Evolutionary conservation across 495 filamentous ascomycete species (phyloP).

Genomic region (Penicillium canariense): DNA sequence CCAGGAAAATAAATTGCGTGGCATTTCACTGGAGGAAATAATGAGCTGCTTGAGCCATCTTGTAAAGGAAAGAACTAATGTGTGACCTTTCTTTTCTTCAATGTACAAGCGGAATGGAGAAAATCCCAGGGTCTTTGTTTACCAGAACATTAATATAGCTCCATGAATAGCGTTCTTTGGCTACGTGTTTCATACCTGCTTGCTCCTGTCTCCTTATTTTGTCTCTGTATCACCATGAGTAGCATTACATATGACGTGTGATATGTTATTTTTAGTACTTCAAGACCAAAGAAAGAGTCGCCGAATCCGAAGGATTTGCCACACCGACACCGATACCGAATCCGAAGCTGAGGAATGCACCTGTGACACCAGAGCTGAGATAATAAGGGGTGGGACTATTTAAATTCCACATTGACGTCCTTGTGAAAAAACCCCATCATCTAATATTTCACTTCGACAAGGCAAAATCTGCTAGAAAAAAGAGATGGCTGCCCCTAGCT

Average conservation of each 20-base stretch:
- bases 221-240: too few relatives aligned
- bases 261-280: too few relatives aligned
- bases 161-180: too few relatives aligned
- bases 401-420: not conserved
- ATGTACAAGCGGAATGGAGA: too few relatives aligned
- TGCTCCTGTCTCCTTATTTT: too few relatives aligned
- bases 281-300: too few relatives aligned
- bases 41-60: conserved; percentile 19
- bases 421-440: not conserved
- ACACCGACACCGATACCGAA: conserved; percentile 21
- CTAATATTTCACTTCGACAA: not conserved
- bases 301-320: not conserved
- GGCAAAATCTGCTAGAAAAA: not conserved
- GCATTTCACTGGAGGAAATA: conserved; percentile 17
- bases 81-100: conserved; percentile 14
- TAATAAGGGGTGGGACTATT: too few relatives aligned
- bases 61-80: conserved; percentile 2
- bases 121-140: too few relatives aligned
- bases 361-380: too few relatives aligned
- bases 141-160: too few relatives aligned
- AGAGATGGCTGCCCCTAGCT: conserved; percentile 10
- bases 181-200: too few relatives aligned
- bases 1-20: conserved; percentile 8
- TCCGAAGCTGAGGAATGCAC: conserved; percentile 14
- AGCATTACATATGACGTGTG: too few relatives aligned